Conservation (phyloP, 2,329 filamentous ascomycete genomes). For the Fusarium dlaminii region DNA sequence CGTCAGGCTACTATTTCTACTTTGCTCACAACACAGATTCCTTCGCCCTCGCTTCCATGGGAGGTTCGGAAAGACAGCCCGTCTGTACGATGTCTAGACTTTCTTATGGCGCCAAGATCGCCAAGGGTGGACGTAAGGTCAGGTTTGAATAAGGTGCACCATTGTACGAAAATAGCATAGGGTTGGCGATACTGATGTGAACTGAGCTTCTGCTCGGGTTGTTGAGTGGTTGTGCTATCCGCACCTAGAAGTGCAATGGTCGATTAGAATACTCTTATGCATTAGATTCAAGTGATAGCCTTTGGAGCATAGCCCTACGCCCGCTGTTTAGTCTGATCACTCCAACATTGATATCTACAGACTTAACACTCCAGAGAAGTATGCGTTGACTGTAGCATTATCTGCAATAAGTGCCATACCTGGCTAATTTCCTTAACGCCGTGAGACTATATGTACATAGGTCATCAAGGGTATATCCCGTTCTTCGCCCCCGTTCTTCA, state of each 20-base stretch:
- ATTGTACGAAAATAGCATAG: not conserved
- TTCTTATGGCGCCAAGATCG: slow-evolving; percentile 60
- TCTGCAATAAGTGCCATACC: not conserved
- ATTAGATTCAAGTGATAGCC: slow-evolving; percentile 41
- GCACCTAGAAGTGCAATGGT: not conserved
- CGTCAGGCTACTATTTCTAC: slow-evolving; percentile 81
- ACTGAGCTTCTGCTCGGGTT: not conserved
- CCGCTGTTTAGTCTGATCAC: not conserved
- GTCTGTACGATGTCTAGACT: slow-evolving; percentile 89
- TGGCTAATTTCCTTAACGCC: not conserved
- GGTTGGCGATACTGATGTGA: not conserved
- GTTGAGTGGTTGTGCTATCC: not conserved
- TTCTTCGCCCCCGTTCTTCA: slow-evolving; percentile 29
- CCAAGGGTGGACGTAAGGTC: slow-evolving; percentile 64
- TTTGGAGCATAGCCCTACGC: slow-evolving; percentile 37
- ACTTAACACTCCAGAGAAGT: not conserved
- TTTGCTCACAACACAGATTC: slow-evolving; percentile 97
- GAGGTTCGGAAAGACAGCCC: slow-evolving; percentile 77
- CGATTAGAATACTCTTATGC: not conserved
- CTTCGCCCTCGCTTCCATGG: slow-evolving; percentile 89
- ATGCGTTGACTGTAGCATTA: not conserved
- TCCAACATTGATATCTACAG: not conserved
- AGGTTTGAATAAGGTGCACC: slow-evolving; percentile 41
- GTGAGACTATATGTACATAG: not conserved
- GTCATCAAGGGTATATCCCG: slow-evolving; percentile 38